A percentile compares a stretch with the other conserved stretches of the same genome.
Evolutionary conservation across 495 filamentous ascomycete species (phyloP).

Genomic region (Podospora tetraspora): DNA sequence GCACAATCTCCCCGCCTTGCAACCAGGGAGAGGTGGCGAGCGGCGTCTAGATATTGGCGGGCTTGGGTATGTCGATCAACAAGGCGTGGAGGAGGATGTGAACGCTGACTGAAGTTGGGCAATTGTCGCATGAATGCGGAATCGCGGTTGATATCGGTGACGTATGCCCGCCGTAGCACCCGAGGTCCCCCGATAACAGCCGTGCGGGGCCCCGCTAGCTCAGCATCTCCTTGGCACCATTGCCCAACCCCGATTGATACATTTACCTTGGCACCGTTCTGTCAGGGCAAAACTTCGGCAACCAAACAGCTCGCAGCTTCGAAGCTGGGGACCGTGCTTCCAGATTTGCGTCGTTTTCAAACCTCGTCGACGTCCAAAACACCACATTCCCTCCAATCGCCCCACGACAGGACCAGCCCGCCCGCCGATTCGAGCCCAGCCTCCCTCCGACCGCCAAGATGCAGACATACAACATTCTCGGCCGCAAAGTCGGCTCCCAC

Average conservation of each 20-base stretch:
- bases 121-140: neutral
- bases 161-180: neutral
- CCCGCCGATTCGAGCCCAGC: constrained; percentile 34
- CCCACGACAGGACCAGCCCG: constrained; percentile 29
- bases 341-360: constrained; percentile 23
- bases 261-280: neutral
- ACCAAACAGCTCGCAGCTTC: constrained; percentile 9
- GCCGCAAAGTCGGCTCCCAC: constrained; percentile 90
- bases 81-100: neutral
- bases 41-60: neutral
- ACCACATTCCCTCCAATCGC: constrained; percentile 20
- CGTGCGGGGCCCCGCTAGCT: too few relatives aligned
- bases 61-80: neutral
- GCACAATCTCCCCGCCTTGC: neutral
- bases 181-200: neutral
- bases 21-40: neutral
- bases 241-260: neutral
- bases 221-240: neutral
- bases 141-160: neutral
- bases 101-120: neutral
- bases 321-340: constrained; percentile 7
- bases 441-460: constrained; percentile 55
- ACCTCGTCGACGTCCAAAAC: constrained; percentile 14
- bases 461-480: constrained; percentile 78
- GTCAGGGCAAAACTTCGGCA: constrained; percentile 17